These are phyloP conservation scores for Lippia alba DNA, from an alignment of 305 asterid species.

Conservation along the genomic window DNA sequence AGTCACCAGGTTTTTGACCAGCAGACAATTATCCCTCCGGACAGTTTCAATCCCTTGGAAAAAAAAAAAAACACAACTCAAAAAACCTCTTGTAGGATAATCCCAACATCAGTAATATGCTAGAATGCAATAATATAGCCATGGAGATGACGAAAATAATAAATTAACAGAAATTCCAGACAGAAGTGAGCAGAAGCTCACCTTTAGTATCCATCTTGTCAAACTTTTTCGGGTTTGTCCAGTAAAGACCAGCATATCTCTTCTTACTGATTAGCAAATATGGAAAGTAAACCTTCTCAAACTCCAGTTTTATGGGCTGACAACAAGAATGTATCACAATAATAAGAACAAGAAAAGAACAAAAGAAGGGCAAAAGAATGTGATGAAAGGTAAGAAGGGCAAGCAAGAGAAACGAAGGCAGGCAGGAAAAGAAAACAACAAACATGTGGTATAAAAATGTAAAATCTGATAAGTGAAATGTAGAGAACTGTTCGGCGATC, in stretches of 20 bases:
- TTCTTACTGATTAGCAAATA: constrained; percentile 94
- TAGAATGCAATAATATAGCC: constrained; percentile 2
- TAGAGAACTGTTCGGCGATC: not conserved
- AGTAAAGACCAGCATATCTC: constrained; percentile 98
- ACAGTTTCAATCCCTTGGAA: constrained; percentile 94
- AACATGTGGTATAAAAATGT: constrained; percentile 3
- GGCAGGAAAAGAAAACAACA: not conserved
- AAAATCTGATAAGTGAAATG: constrained; percentile 1
- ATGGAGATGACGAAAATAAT: constrained; percentile 11
- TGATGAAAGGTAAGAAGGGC: not conserved
- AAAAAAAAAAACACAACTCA: constrained; percentile 23
- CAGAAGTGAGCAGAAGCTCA: constrained; percentile 43
- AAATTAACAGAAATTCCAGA: constrained; percentile 18
- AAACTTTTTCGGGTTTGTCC: constrained; percentile 94
- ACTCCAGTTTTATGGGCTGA: constrained; percentile 96
- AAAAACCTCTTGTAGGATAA: constrained; percentile 1
- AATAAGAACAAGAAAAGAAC: constrained; percentile 30
- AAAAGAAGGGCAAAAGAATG: not conserved
- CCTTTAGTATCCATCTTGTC: constrained; percentile 99
- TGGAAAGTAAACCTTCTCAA: constrained; percentile 96
- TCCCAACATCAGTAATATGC: not conserved
- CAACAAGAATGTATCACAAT: constrained; percentile 24
- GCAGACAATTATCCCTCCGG: constrained; percentile 92
- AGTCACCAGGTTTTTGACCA: constrained; percentile 89
- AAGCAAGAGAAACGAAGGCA: not conserved